Conservation (phyloP, 2,329 filamentous ascomycete species). For the Incumbomyces delicatus region DNA sequence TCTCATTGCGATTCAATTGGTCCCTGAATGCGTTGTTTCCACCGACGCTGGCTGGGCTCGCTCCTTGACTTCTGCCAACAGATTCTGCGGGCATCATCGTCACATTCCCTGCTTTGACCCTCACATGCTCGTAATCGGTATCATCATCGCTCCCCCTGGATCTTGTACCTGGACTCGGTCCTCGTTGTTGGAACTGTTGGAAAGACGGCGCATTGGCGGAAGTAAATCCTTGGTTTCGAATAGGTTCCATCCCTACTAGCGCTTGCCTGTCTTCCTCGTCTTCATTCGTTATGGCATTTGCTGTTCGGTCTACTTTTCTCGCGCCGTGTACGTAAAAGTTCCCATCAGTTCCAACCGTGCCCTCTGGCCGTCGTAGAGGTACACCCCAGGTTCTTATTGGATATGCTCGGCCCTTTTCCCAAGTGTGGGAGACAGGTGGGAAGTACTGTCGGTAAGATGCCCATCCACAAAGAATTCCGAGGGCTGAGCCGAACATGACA, state of each 20-base stretch:
- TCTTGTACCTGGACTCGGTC: neutral
- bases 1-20: slow-evolving; percentile 11
- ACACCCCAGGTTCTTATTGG: slow-evolving; percentile 50
- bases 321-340: slow-evolving; percentile 9
- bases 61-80: neutral
- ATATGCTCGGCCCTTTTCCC: slow-evolving; percentile 50
- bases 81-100: neutral
- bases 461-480: slow-evolving; percentile 45
- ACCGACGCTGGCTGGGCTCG: neutral
- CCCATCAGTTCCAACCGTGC: slow-evolving; percentile 7
- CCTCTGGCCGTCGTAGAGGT: slow-evolving; percentile 10
- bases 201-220: neutral
- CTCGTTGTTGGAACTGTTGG: slow-evolving; percentile 2
- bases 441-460: slow-evolving; percentile 51
- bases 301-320: slow-evolving; percentile 9
- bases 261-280: slow-evolving; percentile 10
- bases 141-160: slow-evolving; percentile 8
- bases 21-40: slow-evolving; percentile 13
- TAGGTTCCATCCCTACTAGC: slow-evolving; percentile 8
- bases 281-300: slow-evolving; percentile 5
- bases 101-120: neutral
- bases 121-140: slow-evolving; percentile 10
- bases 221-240: slow-evolving; percentile 3
- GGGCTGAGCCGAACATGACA: slow-evolving; percentile 45
- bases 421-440: slow-evolving; percentile 44